Percentiles rank a stretch among this genome's conserved stretches.
Conservation (phyloP, 2,329 filamentous ascomycete genomes). For the Aulographum hederae region DNA sequence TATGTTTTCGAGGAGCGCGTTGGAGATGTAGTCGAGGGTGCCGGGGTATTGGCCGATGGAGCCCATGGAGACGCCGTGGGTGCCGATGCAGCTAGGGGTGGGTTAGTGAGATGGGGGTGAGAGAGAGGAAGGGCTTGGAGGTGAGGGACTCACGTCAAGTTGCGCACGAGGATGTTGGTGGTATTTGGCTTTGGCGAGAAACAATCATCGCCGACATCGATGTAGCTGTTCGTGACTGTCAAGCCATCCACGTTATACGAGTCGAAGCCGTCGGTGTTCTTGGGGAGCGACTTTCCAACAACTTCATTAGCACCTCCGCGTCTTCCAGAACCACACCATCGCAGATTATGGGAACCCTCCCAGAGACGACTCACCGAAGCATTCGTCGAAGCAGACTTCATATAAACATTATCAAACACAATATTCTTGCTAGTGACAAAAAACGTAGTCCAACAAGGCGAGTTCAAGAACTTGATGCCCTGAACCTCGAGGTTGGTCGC, state of each 20-base stretch:
- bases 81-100: constrained; percentile 16
- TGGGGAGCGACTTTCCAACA: constrained; percentile 29
- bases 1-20: constrained; percentile 39
- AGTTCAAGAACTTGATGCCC: constrained; percentile 41
- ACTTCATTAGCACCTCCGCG: too few relatives aligned
- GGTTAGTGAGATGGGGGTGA: too few relatives aligned
- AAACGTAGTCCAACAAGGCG: constrained; percentile 47
- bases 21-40: constrained; percentile 14
- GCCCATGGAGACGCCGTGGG: constrained; percentile 16
- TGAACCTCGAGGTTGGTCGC: constrained; percentile 38
- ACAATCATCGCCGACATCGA: constrained; percentile 17
- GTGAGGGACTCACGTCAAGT: too few relatives aligned
- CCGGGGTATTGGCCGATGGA: constrained; percentile 14
- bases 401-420: constrained; percentile 33
- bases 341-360: constrained; percentile 8
- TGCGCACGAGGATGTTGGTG: constrained; percentile 15
- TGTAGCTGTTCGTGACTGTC: constrained; percentile 17
- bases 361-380: constrained; percentile 13
- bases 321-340: too few relatives aligned
- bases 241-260: constrained; percentile 37
- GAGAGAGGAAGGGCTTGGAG: too few relatives aligned
- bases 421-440: constrained; percentile 38
- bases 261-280: constrained; percentile 47
- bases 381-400: constrained; percentile 35
- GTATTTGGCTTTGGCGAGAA: constrained; percentile 16